A percentile compares a stretch with the other conserved stretches of the same genome.
phyloP scores from a whole-genome alignment of 2,329 filamentous ascomycete genomes.

The Cladorrhinum sp. region DNA sequence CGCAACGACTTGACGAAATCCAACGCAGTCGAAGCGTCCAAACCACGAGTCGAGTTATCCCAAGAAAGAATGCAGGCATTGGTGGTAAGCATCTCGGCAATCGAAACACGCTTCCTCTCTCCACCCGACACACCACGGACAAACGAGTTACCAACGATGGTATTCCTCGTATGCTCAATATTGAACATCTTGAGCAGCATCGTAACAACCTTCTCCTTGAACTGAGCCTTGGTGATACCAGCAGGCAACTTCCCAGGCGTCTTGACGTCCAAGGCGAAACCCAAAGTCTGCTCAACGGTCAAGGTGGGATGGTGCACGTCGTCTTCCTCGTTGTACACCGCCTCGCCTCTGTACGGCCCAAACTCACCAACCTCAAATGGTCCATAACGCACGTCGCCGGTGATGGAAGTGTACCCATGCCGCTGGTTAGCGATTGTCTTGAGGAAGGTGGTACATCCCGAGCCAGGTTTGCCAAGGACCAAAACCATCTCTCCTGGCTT shows the following conservation, averaged over 20 bases:
- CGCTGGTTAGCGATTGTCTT: constrained; percentile 67
- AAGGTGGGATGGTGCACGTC: constrained; percentile 82
- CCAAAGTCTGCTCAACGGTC: constrained; percentile 82
- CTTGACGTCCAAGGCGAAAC: constrained; percentile 81
- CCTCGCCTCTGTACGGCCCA: constrained; percentile 73
- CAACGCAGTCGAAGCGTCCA: constrained; percentile 54
- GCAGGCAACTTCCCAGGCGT: constrained; percentile 75
- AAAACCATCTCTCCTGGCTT: constrained; percentile 86
- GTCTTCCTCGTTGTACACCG: constrained; percentile 83
- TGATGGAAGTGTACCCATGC: constrained; percentile 51
- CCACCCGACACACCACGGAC: constrained; percentile 77
- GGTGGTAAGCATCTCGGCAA: constrained; percentile 79
- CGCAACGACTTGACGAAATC: constrained; percentile 62
- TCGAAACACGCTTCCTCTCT: constrained; percentile 76
- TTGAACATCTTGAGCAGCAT: constrained; percentile 88
- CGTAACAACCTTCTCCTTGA: constrained; percentile 72
- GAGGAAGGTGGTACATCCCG: constrained; percentile 67
- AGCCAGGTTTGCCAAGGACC: constrained; percentile 74
- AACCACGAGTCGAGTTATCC: constrained; percentile 63
- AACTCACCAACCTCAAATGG: constrained; percentile 70
- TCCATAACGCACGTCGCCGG: constrained; percentile 73
- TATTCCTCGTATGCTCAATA: constrained; percentile 83
- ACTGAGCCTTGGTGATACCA: constrained; percentile 66
- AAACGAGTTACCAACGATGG: constrained; percentile 79
- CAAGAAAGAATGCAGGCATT: constrained; percentile 69